phyloP scores from a whole-genome alignment of 371 early-diverging fungal genomes.

The Basidiobolus meristosporus region DNA sequence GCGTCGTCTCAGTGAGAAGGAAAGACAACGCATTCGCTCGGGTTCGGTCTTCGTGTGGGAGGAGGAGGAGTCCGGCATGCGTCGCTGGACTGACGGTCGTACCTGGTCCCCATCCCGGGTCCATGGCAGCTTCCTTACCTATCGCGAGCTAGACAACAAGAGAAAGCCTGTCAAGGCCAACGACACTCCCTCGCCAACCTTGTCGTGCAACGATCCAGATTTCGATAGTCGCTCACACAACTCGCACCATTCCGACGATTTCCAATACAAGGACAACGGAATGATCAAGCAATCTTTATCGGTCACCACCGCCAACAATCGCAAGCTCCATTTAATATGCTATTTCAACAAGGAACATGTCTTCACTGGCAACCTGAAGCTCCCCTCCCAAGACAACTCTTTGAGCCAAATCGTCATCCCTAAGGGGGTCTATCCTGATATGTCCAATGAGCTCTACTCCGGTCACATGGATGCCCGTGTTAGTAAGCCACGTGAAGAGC shows the following conservation, averaged over 20 bases:
- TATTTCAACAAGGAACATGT: conserved; percentile 64
- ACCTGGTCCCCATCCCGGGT: conserved; percentile 76
- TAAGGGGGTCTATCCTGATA: conserved; percentile 31
- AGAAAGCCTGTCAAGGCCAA: conserved; percentile 34
- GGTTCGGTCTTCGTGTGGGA: conserved; percentile 79
- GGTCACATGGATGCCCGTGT: too few species aligned
- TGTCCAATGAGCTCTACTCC: too few species aligned
- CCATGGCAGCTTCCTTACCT: conserved; percentile 59
- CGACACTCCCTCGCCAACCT: conserved; percentile 9
- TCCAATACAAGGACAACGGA: conserved; percentile 32
- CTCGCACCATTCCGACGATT: neutral
- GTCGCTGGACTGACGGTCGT: conserved; percentile 81
- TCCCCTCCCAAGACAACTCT: conserved; percentile 21
- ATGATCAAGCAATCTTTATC: conserved; percentile 74
- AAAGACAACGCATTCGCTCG: conserved; percentile 52
- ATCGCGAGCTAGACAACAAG: conserved; percentile 64
- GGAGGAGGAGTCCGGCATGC: conserved; percentile 73
- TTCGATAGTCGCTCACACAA: neutral
- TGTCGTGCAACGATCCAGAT: neutral
- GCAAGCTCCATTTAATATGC: conserved; percentile 67
- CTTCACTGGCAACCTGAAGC: conserved; percentile 15
- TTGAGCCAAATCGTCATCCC: conserved; percentile 21
- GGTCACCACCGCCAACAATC: conserved; percentile 52
- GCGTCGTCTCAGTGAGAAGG: conserved; percentile 53
- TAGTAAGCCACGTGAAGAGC: too few species aligned